These are phyloP conservation scores for Diaporthe australafricana DNA, from an alignment of 2,329 filamentous ascomycete species.

Conservation along the genomic window DNA sequence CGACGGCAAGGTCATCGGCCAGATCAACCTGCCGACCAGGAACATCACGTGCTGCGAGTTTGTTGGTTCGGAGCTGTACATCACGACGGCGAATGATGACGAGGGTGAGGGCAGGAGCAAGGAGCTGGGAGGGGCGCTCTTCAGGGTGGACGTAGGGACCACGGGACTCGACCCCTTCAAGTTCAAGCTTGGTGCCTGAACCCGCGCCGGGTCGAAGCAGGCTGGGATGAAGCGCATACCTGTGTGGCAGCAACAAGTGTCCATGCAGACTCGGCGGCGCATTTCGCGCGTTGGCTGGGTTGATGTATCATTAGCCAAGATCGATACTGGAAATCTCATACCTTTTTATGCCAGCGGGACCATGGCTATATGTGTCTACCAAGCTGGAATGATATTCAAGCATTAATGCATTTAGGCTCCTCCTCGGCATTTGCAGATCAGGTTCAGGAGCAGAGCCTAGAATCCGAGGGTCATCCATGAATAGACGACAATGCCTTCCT, in stretches of 20 bases:
- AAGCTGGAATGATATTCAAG: conserved; percentile 13
- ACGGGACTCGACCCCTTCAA: conserved; percentile 72
- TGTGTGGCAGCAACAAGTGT: not conserved
- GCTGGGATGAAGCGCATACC: not conserved
- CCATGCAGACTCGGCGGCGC: conserved; percentile 1
- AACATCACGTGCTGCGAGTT: conserved; percentile 87
- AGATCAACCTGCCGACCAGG: conserved; percentile 80
- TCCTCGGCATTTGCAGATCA: conserved; percentile 17
- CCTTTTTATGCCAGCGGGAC: not conserved
- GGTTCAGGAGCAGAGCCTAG: not conserved
- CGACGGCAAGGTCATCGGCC: conserved; percentile 76
- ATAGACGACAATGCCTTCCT: not conserved
- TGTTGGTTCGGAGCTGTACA: conserved; percentile 78
- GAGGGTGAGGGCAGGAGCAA: conserved; percentile 72
- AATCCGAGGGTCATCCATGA: conserved; percentile 7
- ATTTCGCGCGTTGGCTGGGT: conserved; percentile 3
- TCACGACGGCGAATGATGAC: conserved; percentile 80
- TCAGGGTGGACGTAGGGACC: conserved; percentile 81
- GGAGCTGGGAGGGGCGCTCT: conserved; percentile 77
- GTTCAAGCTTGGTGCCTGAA: conserved; percentile 63
- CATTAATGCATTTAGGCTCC: conserved; percentile 7
- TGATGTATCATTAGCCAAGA: conserved; percentile 14
- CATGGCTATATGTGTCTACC: conserved; percentile 26
- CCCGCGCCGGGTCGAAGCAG: not conserved
- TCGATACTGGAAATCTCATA: conserved; percentile 8